These are phyloP conservation scores for Zygnema cylindricum DNA, from an alignment of 139 green algal species.

Conservation along the genomic window DNA sequence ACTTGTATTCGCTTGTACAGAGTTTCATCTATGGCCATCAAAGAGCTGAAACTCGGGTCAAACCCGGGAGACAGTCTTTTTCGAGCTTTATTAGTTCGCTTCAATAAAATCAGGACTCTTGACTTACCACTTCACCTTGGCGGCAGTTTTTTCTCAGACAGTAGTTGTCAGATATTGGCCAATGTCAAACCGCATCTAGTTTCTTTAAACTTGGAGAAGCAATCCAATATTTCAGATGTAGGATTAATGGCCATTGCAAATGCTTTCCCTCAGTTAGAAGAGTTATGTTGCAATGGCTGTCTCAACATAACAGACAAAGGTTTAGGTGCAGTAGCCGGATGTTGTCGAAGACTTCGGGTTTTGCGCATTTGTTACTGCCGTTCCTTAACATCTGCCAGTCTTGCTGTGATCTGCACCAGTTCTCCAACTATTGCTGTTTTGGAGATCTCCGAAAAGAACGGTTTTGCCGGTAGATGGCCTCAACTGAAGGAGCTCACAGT, in stretches of 20 bases:
- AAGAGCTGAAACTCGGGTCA: neutral
- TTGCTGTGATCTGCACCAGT: neutral
- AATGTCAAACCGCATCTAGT: neutral
- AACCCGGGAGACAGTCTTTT: neutral
- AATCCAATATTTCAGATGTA: constrained; percentile 4
- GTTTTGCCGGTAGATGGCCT: neutral
- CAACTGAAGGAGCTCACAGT: neutral
- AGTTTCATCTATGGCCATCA: neutral
- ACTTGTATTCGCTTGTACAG: neutral
- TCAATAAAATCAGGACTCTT: neutral
- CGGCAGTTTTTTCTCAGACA: neutral
- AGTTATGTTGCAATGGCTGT: neutral
- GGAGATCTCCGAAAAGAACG: neutral
- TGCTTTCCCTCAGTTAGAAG: neutral
- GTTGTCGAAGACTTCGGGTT: neutral
- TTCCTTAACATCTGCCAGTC: neutral
- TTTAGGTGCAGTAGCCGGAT: neutral
- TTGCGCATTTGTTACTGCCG: neutral
- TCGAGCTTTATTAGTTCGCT: neutral
- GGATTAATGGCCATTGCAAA: neutral
- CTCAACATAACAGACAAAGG: neutral
- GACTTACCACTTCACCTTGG: neutral
- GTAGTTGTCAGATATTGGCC: neutral
- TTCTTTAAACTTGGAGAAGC: constrained; percentile 12
- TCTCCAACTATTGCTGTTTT: neutral